Percentiles rank a stretch among this genome's conserved stretches.
phyloP scores from a whole-genome alignment of 1,284 basidiomycete genomes.

The Ganoderma lingzhi region DNA sequence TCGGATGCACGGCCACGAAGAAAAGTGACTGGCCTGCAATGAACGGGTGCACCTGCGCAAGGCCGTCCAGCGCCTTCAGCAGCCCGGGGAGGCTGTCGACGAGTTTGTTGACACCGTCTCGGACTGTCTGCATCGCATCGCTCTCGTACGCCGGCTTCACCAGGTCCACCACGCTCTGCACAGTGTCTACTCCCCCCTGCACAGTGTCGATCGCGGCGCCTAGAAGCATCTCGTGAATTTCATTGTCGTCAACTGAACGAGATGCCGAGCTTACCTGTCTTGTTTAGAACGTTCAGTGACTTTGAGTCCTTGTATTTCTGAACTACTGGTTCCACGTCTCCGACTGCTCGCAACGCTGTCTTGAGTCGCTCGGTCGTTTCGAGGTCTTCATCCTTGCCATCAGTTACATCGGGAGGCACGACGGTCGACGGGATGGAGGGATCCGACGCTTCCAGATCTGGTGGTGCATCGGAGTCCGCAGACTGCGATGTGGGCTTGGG shows the following conservation, averaged over 20 bases:
- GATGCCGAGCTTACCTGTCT: conserved; percentile 13
- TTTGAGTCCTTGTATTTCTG: conserved; percentile 18
- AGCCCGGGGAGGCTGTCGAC: conserved; percentile 38
- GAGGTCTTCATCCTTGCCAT: conserved; percentile 10
- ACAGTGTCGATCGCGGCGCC: conserved; percentile 1
- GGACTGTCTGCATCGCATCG: conserved; percentile 20
- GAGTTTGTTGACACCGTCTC: conserved; percentile 32
- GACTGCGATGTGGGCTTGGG: neutral
- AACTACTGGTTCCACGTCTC: conserved; percentile 10
- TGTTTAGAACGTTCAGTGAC: conserved; percentile 13
- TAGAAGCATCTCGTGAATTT: neutral
- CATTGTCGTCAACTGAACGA: neutral
- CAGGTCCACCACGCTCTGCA: conserved; percentile 9
- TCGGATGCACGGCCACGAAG: neutral
- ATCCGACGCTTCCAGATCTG: neutral
- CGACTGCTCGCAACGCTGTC: conserved; percentile 10
- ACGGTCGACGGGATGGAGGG: conserved; percentile 1
- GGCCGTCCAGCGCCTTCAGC: conserved; percentile 37
- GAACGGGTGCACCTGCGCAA: conserved; percentile 41
- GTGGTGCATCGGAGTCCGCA: neutral
- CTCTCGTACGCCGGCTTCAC: conserved; percentile 18
- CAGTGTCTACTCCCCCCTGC: conserved; percentile 13
- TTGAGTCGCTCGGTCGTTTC: conserved; percentile 15
- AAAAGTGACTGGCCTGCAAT: conserved; percentile 31
- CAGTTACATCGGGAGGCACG: conserved; percentile 1